phyloP scores from a whole-genome alignment of 2,329 filamentous ascomycete species.

The Talaromyces marneffei region DNA sequence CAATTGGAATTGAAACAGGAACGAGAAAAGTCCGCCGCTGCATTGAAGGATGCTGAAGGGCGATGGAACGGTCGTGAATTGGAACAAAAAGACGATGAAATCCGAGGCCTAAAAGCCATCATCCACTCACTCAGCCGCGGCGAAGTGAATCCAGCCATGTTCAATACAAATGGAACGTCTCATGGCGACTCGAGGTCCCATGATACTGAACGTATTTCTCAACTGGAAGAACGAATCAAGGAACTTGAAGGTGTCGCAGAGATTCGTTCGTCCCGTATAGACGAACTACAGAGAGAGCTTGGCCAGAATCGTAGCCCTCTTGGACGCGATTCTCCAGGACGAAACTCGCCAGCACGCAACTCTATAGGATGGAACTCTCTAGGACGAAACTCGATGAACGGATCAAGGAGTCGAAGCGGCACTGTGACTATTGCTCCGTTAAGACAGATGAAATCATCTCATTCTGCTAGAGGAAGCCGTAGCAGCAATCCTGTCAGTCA shows the following conservation, averaged over 20 bases:
- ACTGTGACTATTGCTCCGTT: slow-evolving; percentile 31
- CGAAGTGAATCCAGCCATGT: slow-evolving; percentile 26
- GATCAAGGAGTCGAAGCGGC: slow-evolving; percentile 26
- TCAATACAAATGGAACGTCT: slow-evolving; percentile 25
- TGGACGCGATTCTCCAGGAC: slow-evolving; percentile 4
- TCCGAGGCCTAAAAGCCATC: slow-evolving; percentile 92
- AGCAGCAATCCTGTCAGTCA: slow-evolving; percentile 26
- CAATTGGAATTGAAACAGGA: slow-evolving; percentile 82
- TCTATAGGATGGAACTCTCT: slow-evolving; percentile 10
- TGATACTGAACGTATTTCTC: slow-evolving; percentile 52
- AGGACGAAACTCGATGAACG: slow-evolving; percentile 18
- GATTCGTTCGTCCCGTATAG: slow-evolving; percentile 66
- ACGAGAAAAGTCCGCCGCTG: slow-evolving; percentile 69
- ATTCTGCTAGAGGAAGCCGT: slow-evolving; percentile 23
- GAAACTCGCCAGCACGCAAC: slow-evolving; percentile 7
- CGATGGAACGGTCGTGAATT: slow-evolving; percentile 61
- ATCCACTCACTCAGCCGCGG: slow-evolving; percentile 87
- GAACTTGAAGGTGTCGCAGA: slow-evolving; percentile 70
- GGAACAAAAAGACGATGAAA: slow-evolving; percentile 94
- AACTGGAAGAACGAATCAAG: slow-evolving; percentile 72
- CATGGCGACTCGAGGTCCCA: slow-evolving; percentile 43
- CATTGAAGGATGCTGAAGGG: slow-evolving; percentile 49
- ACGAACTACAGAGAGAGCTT: slow-evolving; percentile 79
- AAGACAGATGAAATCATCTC: slow-evolving; percentile 28
- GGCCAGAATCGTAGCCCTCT: slow-evolving; percentile 29